Evolutionary conservation across 2,329 filamentous ascomycete genomes (phyloP).

Genomic region (Hypoxylon sp.): DNA sequence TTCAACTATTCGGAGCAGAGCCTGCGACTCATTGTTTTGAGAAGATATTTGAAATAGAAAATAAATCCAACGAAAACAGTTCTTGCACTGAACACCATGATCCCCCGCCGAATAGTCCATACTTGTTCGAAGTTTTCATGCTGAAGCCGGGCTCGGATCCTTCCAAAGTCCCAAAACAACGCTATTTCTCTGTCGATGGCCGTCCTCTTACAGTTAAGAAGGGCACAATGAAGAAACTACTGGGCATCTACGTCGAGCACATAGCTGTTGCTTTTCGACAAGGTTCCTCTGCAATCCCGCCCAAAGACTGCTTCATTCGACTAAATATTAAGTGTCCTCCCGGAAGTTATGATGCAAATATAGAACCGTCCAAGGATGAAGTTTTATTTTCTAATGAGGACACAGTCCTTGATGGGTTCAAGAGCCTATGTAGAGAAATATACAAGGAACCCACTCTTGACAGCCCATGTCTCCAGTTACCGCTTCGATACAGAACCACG

Average conservation of each 20-base stretch:
- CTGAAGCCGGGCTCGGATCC: slow-evolving; percentile 65
- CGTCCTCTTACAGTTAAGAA: slow-evolving; percentile 71
- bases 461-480: neutral
- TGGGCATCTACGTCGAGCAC: slow-evolving; percentile 66
- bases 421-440: slow-evolving; percentile 59
- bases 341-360: slow-evolving; percentile 78
- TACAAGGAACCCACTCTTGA: slow-evolving; percentile 52
- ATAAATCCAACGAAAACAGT: slow-evolving; percentile 18
- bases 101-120: slow-evolving; percentile 48
- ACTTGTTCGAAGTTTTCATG: slow-evolving; percentile 70
- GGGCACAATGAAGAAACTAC: slow-evolving; percentile 73
- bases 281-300: slow-evolving; percentile 46
- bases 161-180: slow-evolving; percentile 62
- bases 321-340: slow-evolving; percentile 74
- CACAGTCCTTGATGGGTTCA: slow-evolving; percentile 62
- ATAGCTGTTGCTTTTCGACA: slow-evolving; percentile 56
- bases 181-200: slow-evolving; percentile 77
- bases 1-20: slow-evolving; percentile 73
- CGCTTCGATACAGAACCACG: slow-evolving; percentile 5
- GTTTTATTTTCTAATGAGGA: slow-evolving; percentile 75
- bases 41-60: slow-evolving; percentile 42
- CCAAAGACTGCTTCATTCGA: slow-evolving; percentile 72
- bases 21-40: slow-evolving; percentile 69
- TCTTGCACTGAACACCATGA: slow-evolving; percentile 23
- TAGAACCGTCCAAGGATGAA: slow-evolving; percentile 80